Evolutionary conservation across 2,329 filamentous ascomycete species (phyloP), one percentile per base, ranked within the genome.

Genomic region (Chrysoporthe deuterocubensis): DNA sequence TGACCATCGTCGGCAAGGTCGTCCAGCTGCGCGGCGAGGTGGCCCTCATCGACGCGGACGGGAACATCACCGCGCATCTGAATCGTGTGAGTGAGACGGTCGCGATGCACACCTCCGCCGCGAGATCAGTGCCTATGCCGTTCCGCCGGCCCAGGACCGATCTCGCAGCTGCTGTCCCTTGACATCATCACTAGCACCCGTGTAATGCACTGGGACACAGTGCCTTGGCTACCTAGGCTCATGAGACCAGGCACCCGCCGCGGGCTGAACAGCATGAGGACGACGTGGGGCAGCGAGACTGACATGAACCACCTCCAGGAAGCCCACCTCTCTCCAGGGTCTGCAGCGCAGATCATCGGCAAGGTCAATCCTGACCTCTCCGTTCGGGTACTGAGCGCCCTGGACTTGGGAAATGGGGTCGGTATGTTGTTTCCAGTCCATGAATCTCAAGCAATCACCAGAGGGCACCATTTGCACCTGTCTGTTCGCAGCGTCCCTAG

Each of bases 1-100:
- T 98, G 71, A 94, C 94, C 74, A 84, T 98, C 66, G 85, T 97
- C 5, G 96, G 96, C 74, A 94, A 91, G 74, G 94, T 98, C 59
- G 87, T 88, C 4, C 90, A 96, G 74, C 84, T 98, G 34, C 90
- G 90, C 63, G 94, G 94, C 72, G 92, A 96, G 64, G 86, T 87
- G 62, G 95, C 94, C 0, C 88, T 89, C 6, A 86, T 98, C 42
- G 93, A 97, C 67, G 90, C 93, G 6, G 90, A 89, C 37, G 95
- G 95, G 0, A 86, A 89, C 32, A 87, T 97, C 37, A 92, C 89
- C 0, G 84, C 93, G 1, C 81, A 91, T 21, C 78, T 98, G 72
- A 94, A 92, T 76, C 85, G 90, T 56, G 69, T 70, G 56, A 9
- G 69, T 46, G 21, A 46, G 3, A 3, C 58, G 8, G 21, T 44